Percentiles rank a stretch among this genome's conserved stretches.
Conservation (phyloP, 2,329 filamentous ascomycete species). For the Calonectria hongkongensis region DNA sequence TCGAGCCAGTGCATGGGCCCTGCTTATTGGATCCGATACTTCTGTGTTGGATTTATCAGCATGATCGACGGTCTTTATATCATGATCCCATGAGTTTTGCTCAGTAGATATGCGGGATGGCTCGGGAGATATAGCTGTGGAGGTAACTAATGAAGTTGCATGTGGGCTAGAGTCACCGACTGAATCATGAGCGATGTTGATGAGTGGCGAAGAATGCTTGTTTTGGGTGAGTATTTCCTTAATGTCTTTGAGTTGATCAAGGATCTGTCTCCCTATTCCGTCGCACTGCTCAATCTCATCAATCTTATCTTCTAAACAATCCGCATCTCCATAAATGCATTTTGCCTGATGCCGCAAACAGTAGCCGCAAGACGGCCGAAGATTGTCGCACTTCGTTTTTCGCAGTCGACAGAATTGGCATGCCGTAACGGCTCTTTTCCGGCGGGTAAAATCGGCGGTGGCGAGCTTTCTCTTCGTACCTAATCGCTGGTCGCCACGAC, state of each 20-base stretch:
- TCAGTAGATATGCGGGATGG: neutral
- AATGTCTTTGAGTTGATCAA: conserved; percentile 39
- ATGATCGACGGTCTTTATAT: neutral
- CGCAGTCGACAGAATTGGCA: conserved; percentile 44
- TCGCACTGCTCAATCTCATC: conserved; percentile 21
- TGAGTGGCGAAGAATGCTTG: neutral
- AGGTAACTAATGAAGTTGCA: neutral
- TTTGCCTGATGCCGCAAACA: conserved; percentile 40
- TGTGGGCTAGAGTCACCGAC: neutral
- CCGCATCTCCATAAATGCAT: conserved; percentile 40
- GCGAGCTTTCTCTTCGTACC: conserved; percentile 35
- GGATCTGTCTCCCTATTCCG: conserved; percentile 36
- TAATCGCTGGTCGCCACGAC: neutral
- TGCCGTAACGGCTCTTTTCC: conserved; percentile 40
- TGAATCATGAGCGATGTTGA: neutral
- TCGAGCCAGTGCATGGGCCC: conserved; percentile 33
- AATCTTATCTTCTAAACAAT: conserved; percentile 18
- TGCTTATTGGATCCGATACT: neutral
- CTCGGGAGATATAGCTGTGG: neutral
- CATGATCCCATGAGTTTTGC: conserved; percentile 6
- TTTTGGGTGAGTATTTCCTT: conserved; percentile 32
- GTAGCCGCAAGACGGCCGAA: conserved; percentile 39
- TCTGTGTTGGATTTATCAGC: neutral
- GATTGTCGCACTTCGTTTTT: conserved; percentile 45
- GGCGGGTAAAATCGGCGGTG: conserved; percentile 39